Percentiles rank a stretch among this genome's conserved stretches.
Conservation (phyloP, 371 early-diverging fungal species). For the Apophysomyces elegans region DNA sequence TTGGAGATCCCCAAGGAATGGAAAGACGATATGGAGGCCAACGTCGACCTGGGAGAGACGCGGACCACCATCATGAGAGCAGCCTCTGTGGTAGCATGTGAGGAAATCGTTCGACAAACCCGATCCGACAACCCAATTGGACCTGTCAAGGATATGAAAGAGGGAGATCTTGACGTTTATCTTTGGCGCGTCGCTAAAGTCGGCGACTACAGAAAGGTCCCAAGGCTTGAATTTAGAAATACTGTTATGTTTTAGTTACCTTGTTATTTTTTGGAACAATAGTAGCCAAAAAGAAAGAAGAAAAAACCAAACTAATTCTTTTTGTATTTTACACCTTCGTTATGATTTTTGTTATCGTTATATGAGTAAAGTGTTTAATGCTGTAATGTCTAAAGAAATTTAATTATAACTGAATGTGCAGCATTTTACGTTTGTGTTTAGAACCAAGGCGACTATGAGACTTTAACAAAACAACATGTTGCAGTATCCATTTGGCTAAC, state of each 20-base stretch:
- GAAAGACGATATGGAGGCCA: slow-evolving; percentile 50
- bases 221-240: slow-evolving; percentile 64
- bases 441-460: no score
- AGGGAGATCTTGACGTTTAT: slow-evolving; percentile 68
- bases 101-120: slow-evolving; percentile 55
- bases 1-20: slow-evolving; percentile 58
- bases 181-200: slow-evolving; percentile 76
- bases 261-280: not conserved
- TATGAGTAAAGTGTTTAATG: no score
- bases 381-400: no score
- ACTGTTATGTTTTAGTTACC: slow-evolving; percentile 67
- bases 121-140: slow-evolving; percentile 17
- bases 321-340: no score
- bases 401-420: no score
- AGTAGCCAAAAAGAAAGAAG: no score
- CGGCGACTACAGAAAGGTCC: slow-evolving; percentile 61
- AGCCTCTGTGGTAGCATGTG: slow-evolving; percentile 71
- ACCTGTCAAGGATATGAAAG: slow-evolving; percentile 42
- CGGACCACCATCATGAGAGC: slow-evolving; percentile 68
- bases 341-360: no score
- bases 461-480: no score
- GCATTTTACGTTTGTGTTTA: no score
- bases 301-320: not conserved
- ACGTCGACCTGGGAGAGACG: slow-evolving; percentile 53
- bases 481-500: no score